Base-by-base conservation (phyloP, 805 yeast genomes). In the Saturnispora besseyi region DNA sequence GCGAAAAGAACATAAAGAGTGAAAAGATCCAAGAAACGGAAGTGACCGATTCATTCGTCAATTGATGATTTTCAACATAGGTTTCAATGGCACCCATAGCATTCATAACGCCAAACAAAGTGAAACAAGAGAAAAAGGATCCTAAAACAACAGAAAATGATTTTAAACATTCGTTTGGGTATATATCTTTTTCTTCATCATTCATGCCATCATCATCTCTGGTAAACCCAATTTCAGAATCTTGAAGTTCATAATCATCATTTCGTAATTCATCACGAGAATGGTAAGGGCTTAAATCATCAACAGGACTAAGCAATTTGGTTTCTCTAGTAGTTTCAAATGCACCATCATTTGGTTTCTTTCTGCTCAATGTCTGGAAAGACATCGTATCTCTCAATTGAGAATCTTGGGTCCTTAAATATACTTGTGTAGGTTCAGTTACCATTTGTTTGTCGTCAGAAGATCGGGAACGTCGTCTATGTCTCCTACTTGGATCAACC, bases 11-110 rank as follows among this genome's bases (percentile, higher is more conserved):
- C 51, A 76, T 64, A 58, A 72, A 77, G 34, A 82, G 60, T 0
- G 87, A 81, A 55, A 82, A 82, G 32, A 82, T 75, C 88, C 88
- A 82, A 2, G 85, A 76, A 8, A 81, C 72, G 1, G 77, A 64
- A 1, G 82, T 72, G 3, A 79, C 70, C 4, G 69, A 59, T 5
- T 67, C 65, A 41, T 72, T 54, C 0, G 66, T 64, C 52, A 82
- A 64, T 59, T 81, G 86, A 60, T 82, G 74, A 11, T 64, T 66
- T 22, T 81, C 73, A 7, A 82, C 71, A 56, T 79, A 79, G 0
- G 82, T 73, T 62, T 82, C 82, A 38, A 82, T 70, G 4, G 79
- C 86, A 55, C 87, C 87, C 18, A 76, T 66, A 5, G 82, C 64
- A 59, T 81, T 81, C 55, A 78, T 63, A 24, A 79, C 53, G 6